Base-by-base conservation (phyloP, 2,329 filamentous ascomycete species). In the Dryadomyces quercivorus region DNA sequence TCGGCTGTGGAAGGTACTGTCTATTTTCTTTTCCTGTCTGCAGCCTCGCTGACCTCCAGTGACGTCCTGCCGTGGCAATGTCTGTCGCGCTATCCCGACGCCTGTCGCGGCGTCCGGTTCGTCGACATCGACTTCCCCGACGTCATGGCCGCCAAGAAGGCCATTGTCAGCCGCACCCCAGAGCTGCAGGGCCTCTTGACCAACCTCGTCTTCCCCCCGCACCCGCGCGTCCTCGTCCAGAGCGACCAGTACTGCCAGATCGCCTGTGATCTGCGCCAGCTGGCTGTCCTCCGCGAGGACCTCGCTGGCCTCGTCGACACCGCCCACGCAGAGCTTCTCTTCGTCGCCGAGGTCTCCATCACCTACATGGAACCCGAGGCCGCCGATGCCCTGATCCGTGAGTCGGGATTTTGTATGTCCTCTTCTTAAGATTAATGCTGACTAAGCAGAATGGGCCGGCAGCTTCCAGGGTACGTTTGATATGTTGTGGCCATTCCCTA, bases 41-140 rank as follows among this genome's bases (percentile, higher is more conserved):
- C 2, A 12, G 45, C 5, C 9, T 47, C 5, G 26, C 38, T 15
- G 12, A 20, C 8, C 5, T 7, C 3, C 44, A 95, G 90, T 67
- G 90, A 96, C 69, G 86, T 91, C 50, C 72, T 95, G 22, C 88
- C 89, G 1, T 95, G 91, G 75, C 86, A 92, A 65, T 88, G 85
- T 60, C 79, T 92, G 64, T 75, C 78, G 51, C 79, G 82, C 59
- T 84, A 90, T 64, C 70, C 78, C 1, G 68, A 75, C 31, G 66
- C 76, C 18, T 86, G 81, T 61, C 64, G 73, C 31, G 69, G 78
- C 56, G 77, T 77, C 31, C 76, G 76, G 16, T 95, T 95, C 62
- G 75, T 95, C 52, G 90, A 96, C 65, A 80, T 95, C 53, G 91
- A 95, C 66, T 94, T 93, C 62, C 85, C 84, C 10, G 82, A 88